Conservation (phyloP, 1,284 basidiomycete genomes). For the Trametes polyzona region DNA sequence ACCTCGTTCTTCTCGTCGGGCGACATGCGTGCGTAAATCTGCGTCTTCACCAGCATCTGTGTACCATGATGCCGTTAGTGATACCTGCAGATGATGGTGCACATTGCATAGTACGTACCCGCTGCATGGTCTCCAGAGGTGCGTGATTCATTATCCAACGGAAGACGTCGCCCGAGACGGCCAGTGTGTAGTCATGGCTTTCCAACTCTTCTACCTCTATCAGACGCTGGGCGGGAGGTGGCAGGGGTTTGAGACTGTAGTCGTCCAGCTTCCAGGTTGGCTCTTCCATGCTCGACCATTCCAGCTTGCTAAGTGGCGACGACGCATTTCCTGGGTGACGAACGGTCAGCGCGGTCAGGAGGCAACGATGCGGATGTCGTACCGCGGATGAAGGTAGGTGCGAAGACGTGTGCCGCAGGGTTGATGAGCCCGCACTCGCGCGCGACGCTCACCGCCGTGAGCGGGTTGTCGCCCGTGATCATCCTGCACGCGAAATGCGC, state of each 20-base stretch:
- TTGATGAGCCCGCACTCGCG: slow-evolving; percentile 93
- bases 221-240: slow-evolving; percentile 66
- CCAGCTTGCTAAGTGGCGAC: slow-evolving; percentile 70
- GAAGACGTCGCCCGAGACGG: slow-evolving; percentile 96
- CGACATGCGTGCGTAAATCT: slow-evolving; percentile 98
- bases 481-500: slow-evolving; percentile 96
- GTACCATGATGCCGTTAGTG: background rate
- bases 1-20: slow-evolving; percentile 99
- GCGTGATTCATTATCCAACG: slow-evolving; percentile 98
- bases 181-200: slow-evolving; percentile 91
- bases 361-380: slow-evolving; percentile 65
- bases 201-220: slow-evolving; percentile 72
- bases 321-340: slow-evolving; percentile 69
- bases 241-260: slow-evolving; percentile 83
- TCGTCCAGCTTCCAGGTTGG: slow-evolving; percentile 84
- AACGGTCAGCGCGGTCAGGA: no score
- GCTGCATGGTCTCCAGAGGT: slow-evolving; percentile 89
- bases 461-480: slow-evolving; percentile 98
- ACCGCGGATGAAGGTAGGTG: slow-evolving; percentile 84
- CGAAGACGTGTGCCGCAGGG: slow-evolving; percentile 91
- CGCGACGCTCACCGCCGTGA: slow-evolving; percentile 97
- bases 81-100: background rate
- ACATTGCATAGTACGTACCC: slow-evolving; percentile 55
- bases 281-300: slow-evolving; percentile 96
- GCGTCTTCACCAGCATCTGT: slow-evolving; percentile 98